Evolutionary conservation across 306 rosid species (phyloP).

Genomic region (Biancaea sappan): DNA sequence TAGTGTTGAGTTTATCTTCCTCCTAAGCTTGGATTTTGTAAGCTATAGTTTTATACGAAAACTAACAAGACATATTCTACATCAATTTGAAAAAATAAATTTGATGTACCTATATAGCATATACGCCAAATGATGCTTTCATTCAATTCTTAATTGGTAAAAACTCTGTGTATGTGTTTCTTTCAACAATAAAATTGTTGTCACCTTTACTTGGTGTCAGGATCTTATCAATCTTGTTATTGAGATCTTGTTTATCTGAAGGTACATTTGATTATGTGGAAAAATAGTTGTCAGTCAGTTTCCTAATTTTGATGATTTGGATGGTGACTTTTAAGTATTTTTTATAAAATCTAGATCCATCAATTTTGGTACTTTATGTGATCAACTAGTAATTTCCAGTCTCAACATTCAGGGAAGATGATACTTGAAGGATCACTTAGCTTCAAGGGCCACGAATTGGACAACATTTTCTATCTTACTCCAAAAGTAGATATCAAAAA

Average conservation of each 20-base stretch:
- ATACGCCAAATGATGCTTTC: not conserved
- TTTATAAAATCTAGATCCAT: slow-evolving; percentile 38
- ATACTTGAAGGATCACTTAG: slow-evolving; percentile 46
- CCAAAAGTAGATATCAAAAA: slow-evolving; percentile 46
- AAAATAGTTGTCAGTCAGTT: no score
- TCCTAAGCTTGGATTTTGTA: not conserved
- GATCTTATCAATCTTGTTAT: slow-evolving; percentile 17
- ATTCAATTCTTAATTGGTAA: not conserved
- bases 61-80: no score
- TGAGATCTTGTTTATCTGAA: slow-evolving; percentile 32
- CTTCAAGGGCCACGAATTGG: slow-evolving; percentile 48
- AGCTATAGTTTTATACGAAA: no score
- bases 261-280: slow-evolving; percentile 38
- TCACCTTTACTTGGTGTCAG: slow-evolving; percentile 35
- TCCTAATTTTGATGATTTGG: no score
- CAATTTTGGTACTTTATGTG: slow-evolving; percentile 26
- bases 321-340: slow-evolving; percentile 42
- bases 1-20: not conserved
- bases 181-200: not conserved
- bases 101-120: not conserved
- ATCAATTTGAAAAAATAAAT: not conserved
- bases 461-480: slow-evolving; percentile 40
- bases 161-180: not conserved
- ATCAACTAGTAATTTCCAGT: no score
- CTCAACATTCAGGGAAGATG: slow-evolving; percentile 45